These are phyloP conservation scores for Didymella lethalis DNA, from an alignment of 2,329 filamentous ascomycete species.

Conservation along the genomic window DNA sequence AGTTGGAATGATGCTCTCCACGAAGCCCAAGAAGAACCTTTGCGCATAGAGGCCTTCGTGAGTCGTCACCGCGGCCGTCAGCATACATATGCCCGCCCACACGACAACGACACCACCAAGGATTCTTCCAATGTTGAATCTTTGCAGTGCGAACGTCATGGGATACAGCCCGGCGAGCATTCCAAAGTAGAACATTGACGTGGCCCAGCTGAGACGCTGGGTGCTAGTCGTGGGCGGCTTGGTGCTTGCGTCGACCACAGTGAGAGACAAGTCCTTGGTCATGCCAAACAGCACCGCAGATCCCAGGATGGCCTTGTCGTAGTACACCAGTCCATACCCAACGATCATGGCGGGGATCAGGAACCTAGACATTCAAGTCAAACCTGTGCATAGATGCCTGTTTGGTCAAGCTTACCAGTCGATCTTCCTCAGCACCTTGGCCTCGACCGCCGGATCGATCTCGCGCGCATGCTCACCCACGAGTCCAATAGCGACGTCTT, in stretches of 20 bases:
- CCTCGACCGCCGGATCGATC: conserved; percentile 64
- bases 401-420: conserved; percentile 55
- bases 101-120: conserved; percentile 69
- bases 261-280: conserved; percentile 71
- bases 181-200: conserved; percentile 81
- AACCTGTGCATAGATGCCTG: neutral
- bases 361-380: conserved; percentile 49
- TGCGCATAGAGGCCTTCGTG: conserved; percentile 68
- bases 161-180: conserved; percentile 78
- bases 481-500: conserved; percentile 66
- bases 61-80: conserved; percentile 71
- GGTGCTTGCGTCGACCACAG: conserved; percentile 60
- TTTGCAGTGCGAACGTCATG: conserved; percentile 74
- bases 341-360: conserved; percentile 71
- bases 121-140: conserved; percentile 70
- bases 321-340: conserved; percentile 72
- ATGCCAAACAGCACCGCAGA: conserved; percentile 78
- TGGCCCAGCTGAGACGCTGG: conserved; percentile 75
- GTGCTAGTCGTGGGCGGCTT: conserved; percentile 68
- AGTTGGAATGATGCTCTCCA: conserved; percentile 65
- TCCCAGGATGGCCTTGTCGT: conserved; percentile 78
- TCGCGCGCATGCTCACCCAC: conserved; percentile 64
- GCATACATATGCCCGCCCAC: conserved; percentile 73
- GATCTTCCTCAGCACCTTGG: conserved; percentile 69
- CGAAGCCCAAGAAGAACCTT: conserved; percentile 64